A percentile compares a stretch with the other conserved stretches of the same genome.
phyloP scores from a whole-genome alignment of 179 eudicot genomes.

The Gypsophila paniculata region DNA sequence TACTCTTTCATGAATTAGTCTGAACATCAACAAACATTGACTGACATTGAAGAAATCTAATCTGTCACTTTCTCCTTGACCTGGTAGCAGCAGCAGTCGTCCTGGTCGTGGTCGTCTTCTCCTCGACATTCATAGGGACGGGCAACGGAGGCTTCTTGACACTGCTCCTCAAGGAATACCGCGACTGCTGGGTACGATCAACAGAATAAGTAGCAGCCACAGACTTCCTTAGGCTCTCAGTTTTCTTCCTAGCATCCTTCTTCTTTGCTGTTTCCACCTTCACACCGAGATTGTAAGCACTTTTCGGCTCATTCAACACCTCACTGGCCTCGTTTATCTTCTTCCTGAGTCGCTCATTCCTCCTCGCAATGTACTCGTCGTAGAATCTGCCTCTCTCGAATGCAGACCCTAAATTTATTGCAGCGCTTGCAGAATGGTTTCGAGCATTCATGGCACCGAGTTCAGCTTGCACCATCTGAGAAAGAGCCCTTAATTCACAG shows the following conservation, averaged over 20 bases:
- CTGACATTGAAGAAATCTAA: not conserved
- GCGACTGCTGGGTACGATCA: conserved; percentile 47
- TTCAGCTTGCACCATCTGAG: conserved; percentile 53
- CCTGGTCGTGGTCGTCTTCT: conserved; percentile 25
- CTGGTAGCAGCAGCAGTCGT: conserved; percentile 39
- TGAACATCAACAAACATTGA: conserved; percentile 9
- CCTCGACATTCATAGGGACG: conserved; percentile 39
- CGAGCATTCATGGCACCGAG: conserved; percentile 30
- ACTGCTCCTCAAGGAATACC: conserved; percentile 64
- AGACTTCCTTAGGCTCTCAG: conserved; percentile 41
- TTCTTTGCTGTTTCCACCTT: conserved; percentile 47
- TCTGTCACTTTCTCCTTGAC: conserved; percentile 31
- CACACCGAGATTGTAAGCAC: conserved; percentile 48
- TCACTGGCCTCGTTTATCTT: conserved; percentile 37
- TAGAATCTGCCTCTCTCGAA: conserved; percentile 72
- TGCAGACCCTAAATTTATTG: conserved; percentile 3
- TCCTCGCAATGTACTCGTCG: conserved; percentile 65
- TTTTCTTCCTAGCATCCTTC: conserved; percentile 40
- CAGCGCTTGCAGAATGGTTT: not conserved
- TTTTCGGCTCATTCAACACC: conserved; percentile 42
- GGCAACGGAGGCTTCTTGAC: conserved; percentile 69
- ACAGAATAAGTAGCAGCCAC: conserved; percentile 35
- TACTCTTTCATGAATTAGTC: not conserved
- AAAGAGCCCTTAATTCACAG: conserved; percentile 48
- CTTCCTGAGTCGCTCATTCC: conserved; percentile 76